phyloP scores from a whole-genome alignment of 768 basidiomycete species.

The Hericium rajendrae region DNA sequence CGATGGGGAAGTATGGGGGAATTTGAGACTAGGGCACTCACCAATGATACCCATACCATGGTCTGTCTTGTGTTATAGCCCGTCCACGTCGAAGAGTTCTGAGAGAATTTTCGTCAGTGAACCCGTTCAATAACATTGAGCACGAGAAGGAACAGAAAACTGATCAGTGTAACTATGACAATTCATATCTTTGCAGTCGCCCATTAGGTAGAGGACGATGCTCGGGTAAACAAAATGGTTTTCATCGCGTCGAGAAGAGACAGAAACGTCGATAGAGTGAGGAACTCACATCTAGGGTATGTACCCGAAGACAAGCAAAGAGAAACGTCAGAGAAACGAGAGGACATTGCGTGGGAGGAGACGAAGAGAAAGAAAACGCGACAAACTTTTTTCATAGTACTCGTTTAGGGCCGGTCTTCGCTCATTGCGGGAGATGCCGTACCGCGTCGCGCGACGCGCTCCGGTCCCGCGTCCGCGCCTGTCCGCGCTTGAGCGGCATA shows the following conservation, averaged over 20 bases:
- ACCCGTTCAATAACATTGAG: background rate
- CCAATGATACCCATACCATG: background rate
- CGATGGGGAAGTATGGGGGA: slow-evolving; percentile 3
- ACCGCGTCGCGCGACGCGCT: background rate
- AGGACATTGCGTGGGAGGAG: background rate
- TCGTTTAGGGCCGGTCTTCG: slow-evolving; percentile 14
- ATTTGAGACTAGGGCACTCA: background rate
- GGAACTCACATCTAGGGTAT: slow-evolving; percentile 7
- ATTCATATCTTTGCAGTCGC: slow-evolving; percentile 39
- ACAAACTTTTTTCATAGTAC: background rate
- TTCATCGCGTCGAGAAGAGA: slow-evolving; percentile 48
- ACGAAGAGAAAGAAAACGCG: background rate
- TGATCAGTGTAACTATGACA: slow-evolving; percentile 94
- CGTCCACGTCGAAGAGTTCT: slow-evolving; percentile 1
- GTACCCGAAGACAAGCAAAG: background rate
- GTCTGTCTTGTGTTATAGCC: too few relatives aligned
- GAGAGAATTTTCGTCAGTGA: background rate
- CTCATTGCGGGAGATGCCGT: background rate
- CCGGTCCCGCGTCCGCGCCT: too few relatives aligned
- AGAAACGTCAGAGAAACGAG: background rate
- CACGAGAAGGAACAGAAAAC: slow-evolving; percentile 18
- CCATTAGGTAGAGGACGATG: slow-evolving; percentile 43
- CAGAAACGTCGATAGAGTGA: background rate
- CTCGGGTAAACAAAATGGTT: slow-evolving; percentile 37
- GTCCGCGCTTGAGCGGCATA: too few relatives aligned